Conservation (phyloP, 306 rosid species). For the Hippophae tibetana region DNA sequence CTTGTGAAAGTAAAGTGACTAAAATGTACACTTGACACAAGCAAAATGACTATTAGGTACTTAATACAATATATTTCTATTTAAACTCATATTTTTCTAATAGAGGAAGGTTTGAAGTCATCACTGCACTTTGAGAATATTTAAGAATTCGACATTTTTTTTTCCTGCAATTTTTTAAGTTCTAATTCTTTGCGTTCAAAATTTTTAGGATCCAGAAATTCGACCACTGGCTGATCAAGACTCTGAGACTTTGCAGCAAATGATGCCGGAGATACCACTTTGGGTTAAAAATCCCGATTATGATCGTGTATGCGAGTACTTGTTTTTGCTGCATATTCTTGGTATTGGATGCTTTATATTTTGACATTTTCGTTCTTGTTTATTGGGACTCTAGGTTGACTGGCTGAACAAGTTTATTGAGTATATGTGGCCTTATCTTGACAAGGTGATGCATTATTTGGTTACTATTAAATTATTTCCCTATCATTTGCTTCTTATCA, state of each 20-base stretch:
- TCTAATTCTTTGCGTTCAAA: constrained; percentile 6
- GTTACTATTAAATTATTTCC: too few relatives aligned
- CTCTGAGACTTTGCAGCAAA: constrained; percentile 9
- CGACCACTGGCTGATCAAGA: constrained; percentile 16
- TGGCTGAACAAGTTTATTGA: constrained; percentile 26
- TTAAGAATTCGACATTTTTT: too few relatives aligned
- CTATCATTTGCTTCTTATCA: not conserved
- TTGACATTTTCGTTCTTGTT: not conserved
- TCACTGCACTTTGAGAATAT: too few relatives aligned
- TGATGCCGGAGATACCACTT: constrained; percentile 22
- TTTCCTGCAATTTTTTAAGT: not conserved
- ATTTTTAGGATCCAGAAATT: constrained; percentile 20
- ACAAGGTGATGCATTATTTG: constrained; percentile 15
- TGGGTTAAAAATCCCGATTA: constrained; percentile 32
- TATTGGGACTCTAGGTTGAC: constrained; percentile 16
- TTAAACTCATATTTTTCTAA: too few relatives aligned
- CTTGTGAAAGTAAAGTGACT: too few relatives aligned
- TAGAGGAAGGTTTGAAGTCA: too few relatives aligned
- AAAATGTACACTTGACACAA: too few relatives aligned
- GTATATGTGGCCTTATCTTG: constrained; percentile 27
- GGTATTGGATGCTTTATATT: not conserved
- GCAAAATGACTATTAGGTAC: too few relatives aligned
- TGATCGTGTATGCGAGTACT: constrained; percentile 16
- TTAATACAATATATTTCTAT: too few relatives aligned
- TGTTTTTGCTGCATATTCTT: not conserved